Percentiles rank a stretch among this genome's conserved stretches.
Conservation (phyloP, 305 asterid species). For the Plantago coronopus region DNA sequence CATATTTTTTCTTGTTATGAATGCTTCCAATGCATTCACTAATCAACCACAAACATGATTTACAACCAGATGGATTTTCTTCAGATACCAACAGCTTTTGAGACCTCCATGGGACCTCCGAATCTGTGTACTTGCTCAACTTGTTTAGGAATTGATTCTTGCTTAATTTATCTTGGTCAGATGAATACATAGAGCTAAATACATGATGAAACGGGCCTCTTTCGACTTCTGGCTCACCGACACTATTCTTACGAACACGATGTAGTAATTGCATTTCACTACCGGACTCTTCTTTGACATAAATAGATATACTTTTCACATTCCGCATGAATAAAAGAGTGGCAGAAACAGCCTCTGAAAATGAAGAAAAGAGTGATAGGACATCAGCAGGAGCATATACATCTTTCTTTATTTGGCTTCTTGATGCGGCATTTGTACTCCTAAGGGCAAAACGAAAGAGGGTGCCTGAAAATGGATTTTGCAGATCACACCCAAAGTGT, state of each 20-base stretch:
- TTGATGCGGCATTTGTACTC: slow-evolving; percentile 66
- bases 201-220: slow-evolving; percentile 59
- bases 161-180: slow-evolving; percentile 50
- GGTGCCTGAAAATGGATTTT: slow-evolving; percentile 81
- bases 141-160: slow-evolving; percentile 65
- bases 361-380: slow-evolving; percentile 72
- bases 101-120: slow-evolving; percentile 75
- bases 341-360: slow-evolving; percentile 75
- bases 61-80: slow-evolving; percentile 53
- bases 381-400: slow-evolving; percentile 77
- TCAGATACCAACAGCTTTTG: slow-evolving; percentile 85
- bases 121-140: slow-evolving; percentile 55
- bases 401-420: slow-evolving; percentile 93
- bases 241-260: slow-evolving; percentile 60
- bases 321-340: slow-evolving; percentile 82
- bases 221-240: slow-evolving; percentile 59
- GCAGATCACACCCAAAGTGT: slow-evolving; percentile 92
- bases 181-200: slow-evolving; percentile 60
- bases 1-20: slow-evolving; percentile 41
- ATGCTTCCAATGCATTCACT: slow-evolving; percentile 72
- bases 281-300: slow-evolving; percentile 73
- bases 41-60: slow-evolving; percentile 76
- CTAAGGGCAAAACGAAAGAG: slow-evolving; percentile 95
- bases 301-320: slow-evolving; percentile 76
- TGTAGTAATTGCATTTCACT: slow-evolving; percentile 87